phyloP scores from a whole-genome alignment of 768 basidiomycete species.

The Lenzites betulinus region DNA sequence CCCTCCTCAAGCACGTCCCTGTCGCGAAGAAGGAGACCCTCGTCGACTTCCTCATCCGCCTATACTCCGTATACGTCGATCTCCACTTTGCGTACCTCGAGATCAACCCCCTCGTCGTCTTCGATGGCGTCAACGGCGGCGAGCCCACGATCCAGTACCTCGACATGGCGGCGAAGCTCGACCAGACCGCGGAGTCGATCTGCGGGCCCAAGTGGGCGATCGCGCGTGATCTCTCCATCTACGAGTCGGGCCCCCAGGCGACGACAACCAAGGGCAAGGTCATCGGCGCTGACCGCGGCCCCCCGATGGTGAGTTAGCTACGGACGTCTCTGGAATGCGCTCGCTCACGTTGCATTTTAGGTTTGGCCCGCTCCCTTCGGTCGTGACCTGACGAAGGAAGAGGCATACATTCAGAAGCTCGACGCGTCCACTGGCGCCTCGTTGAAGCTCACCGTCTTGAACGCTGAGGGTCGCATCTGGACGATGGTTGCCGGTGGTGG shows the following conservation, averaged over 20 bases:
- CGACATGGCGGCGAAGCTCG: slow-evolving; percentile 99
- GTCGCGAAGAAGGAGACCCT: slow-evolving; percentile 86
- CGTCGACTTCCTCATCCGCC: slow-evolving; percentile 90
- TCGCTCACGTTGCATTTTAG: slow-evolving; percentile 31
- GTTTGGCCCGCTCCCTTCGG: slow-evolving; percentile 94
- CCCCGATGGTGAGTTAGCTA: slow-evolving; percentile 74
- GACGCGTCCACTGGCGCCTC: slow-evolving; percentile 97
- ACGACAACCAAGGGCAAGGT: slow-evolving; percentile 46
- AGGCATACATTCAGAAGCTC: slow-evolving; percentile 98
- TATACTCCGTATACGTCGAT: slow-evolving; percentile 97
- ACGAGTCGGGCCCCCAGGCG: slow-evolving; percentile 52
- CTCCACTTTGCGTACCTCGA: slow-evolving; percentile 99
- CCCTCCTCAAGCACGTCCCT: slow-evolving; percentile 84
- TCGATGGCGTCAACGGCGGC: slow-evolving; percentile 74
- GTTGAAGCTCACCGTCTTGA: slow-evolving; percentile 96
- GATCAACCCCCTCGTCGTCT: slow-evolving; percentile 97
- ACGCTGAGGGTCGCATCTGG: slow-evolving; percentile 95
- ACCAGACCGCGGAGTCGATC: slow-evolving; percentile 98
- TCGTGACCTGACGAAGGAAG: slow-evolving; percentile 96
- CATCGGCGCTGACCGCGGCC: slow-evolving; percentile 88
- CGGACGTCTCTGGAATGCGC: slow-evolving; percentile 5
- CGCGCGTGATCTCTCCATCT: slow-evolving; percentile 84
- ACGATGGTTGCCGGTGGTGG: slow-evolving; percentile 99
- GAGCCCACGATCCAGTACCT: slow-evolving; percentile 89
- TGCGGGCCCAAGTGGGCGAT: slow-evolving; percentile 99